A percentile compares a stretch with the other conserved stretches of the same genome.
These are phyloP conservation scores for Coemansia sp. DNA, from an alignment of 192 early-diverging fungal genomes.

Conservation along the genomic window DNA sequence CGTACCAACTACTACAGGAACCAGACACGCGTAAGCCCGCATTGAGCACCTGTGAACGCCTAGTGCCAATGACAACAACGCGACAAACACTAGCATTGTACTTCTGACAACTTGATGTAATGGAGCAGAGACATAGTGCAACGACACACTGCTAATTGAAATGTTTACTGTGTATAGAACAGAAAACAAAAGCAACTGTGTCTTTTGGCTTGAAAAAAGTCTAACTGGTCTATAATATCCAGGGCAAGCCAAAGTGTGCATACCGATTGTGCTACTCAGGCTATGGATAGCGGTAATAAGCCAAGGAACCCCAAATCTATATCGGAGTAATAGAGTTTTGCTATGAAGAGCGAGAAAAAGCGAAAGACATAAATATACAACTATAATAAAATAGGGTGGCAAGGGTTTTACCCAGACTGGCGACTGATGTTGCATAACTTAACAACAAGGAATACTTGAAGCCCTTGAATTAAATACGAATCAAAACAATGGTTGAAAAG, in stretches of 20 bases:
- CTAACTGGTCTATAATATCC: conserved; percentile 55
- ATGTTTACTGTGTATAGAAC: conserved; percentile 88
- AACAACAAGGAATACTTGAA: too few relatives aligned
- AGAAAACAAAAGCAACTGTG: conserved; percentile 72
- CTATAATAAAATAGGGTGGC: too few relatives aligned
- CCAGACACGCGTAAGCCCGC: conserved; percentile 36
- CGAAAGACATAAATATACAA: too few relatives aligned
- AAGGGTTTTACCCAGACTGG: too few relatives aligned
- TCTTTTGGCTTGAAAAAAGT: conserved; percentile 56
- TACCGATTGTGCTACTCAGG: conserved; percentile 66
- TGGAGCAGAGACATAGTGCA: conserved; percentile 61
- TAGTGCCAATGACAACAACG: conserved; percentile 59
- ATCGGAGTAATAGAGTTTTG: conserved; percentile 74
- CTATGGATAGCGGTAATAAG: conserved; percentile 81
- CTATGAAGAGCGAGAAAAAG: conserved; percentile 71
- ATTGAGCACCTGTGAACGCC: conserved; percentile 19
- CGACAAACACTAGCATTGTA: conserved; percentile 77
- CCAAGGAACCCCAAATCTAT: conserved; percentile 79
- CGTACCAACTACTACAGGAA: conserved; percentile 67
- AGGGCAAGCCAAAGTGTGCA: conserved; percentile 42
- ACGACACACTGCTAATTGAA: conserved; percentile 76
- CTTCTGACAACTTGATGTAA: conserved; percentile 82
- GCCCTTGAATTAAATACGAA: too few relatives aligned
- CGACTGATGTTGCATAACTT: too few relatives aligned
- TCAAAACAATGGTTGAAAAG: too few relatives aligned